Evolutionary conservation across 805 yeast genomes (phyloP).

Genomic region (Henningerozyma blattae): DNA sequence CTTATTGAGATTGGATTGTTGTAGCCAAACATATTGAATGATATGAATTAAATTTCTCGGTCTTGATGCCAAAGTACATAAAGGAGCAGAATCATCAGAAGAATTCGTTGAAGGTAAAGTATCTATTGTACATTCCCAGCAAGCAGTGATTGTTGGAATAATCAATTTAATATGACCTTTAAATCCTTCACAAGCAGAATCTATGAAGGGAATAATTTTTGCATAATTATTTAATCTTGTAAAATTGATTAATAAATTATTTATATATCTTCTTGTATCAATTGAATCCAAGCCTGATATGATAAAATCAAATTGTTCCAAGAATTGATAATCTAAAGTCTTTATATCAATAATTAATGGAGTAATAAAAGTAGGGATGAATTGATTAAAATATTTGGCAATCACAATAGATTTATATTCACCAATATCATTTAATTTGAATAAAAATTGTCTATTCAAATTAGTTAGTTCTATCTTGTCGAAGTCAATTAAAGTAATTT

Average conservation of each 20-base stretch:
- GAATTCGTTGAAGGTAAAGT: conserved; percentile 43
- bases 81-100: conserved; percentile 52
- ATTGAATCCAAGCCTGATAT: conserved; percentile 84
- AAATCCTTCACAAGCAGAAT: conserved; percentile 94
- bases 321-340: conserved; percentile 49
- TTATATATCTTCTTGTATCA: conserved; percentile 87
- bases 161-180: conserved; percentile 85
- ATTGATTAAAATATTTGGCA: conserved; percentile 39
- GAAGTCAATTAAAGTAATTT: conserved; percentile 76
- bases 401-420: conserved; percentile 76
- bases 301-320: conserved; percentile 55
- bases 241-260: conserved; percentile 50
- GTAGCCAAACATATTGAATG: conserved; percentile 75
- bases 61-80: conserved; percentile 88
- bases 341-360: conserved; percentile 43
- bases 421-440: conserved; percentile 71
- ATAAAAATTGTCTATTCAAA: conserved; percentile 82
- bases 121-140: conserved; percentile 85
- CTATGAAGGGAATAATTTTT: conserved; percentile 56
- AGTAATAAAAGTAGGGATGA: conserved; percentile 13
- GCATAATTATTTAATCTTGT: conserved; percentile 41
- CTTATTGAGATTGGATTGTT: too few relatives aligned
- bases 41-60: conserved; percentile 95
- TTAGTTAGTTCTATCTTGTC: conserved; percentile 90
- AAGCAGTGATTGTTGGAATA: conserved; percentile 72